These are phyloP conservation scores for Parmelia sp. DNA, from an alignment of 495 filamentous ascomycete genomes.

Conservation along the genomic window DNA sequence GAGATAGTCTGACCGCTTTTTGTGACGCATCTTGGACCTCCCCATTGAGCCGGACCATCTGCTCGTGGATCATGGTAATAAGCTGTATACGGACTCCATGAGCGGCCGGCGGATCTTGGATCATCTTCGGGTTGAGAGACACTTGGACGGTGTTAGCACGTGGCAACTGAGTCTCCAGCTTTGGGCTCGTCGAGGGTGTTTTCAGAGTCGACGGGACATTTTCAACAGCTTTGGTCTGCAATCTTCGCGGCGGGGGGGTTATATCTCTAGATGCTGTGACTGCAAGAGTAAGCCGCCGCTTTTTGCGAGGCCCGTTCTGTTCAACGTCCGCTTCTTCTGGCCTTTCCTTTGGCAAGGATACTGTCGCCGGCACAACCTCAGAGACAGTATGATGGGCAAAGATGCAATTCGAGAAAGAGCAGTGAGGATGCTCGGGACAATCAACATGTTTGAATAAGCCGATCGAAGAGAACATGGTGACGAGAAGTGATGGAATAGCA, in stretches of 20 bases:
- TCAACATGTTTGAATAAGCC: slow-evolving; percentile 58
- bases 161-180: slow-evolving; percentile 15
- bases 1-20: slow-evolving; percentile 52
- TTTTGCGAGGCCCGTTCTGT: slow-evolving; percentile 15
- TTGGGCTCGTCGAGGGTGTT: slow-evolving; percentile 6
- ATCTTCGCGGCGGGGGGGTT: slow-evolving; percentile 11
- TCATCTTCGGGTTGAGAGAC: slow-evolving; percentile 71
- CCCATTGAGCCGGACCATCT: slow-evolving; percentile 65
- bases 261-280: slow-evolving; percentile 5
- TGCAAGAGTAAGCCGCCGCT: slow-evolving; percentile 9
- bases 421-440: slow-evolving; percentile 56
- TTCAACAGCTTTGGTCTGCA: slow-evolving; percentile 1
- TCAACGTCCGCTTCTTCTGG: not conserved
- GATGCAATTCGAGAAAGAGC: slow-evolving; percentile 52
- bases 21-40: slow-evolving; percentile 50
- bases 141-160: slow-evolving; percentile 38
- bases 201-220: not conserved
- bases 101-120: slow-evolving; percentile 62
- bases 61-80: slow-evolving; percentile 65
- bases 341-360: not conserved
- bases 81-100: slow-evolving; percentile 62
- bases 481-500: slow-evolving; percentile 8
- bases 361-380: not conserved
- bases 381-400: slow-evolving; percentile 45
- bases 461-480: slow-evolving; percentile 59